Percentiles rank a stretch among this genome's conserved stretches.
Conservation (phyloP, 805 yeast species). For the Pichia paraexigua region DNA sequence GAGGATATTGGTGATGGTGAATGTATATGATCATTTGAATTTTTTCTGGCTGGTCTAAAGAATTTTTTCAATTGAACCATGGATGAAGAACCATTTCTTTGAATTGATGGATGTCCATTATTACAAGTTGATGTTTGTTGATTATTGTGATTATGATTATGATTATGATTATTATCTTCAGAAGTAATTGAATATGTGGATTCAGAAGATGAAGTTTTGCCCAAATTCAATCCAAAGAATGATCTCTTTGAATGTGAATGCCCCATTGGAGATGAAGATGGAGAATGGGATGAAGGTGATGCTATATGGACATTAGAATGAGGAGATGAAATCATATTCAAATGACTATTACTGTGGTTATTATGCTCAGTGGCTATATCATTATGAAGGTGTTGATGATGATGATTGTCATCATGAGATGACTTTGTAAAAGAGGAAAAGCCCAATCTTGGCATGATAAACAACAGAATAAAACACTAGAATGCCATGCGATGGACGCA, state of each 20-base stretch:
- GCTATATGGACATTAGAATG: background rate
- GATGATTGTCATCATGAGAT: slow-evolving; percentile 17
- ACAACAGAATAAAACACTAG: background rate
- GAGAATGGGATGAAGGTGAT: background rate
- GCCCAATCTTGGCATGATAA: slow-evolving; percentile 24
- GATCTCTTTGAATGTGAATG: slow-evolving; percentile 21
- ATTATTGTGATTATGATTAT: background rate
- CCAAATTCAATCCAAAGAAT: slow-evolving; percentile 23
- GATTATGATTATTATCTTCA: slow-evolving; percentile 20
- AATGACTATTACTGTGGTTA: background rate
- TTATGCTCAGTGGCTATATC: background rate
- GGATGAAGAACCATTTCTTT: slow-evolving; percentile 23
- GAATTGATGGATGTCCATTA: slow-evolving; percentile 9
- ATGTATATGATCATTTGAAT: slow-evolving; percentile 13
- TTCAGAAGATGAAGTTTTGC: slow-evolving; percentile 25
- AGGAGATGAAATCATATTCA: background rate
- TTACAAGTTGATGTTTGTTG: background rate
- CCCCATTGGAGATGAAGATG: slow-evolving; percentile 11
- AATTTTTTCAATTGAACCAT: slow-evolving; percentile 70
- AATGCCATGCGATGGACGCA: background rate
- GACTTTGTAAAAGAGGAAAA: slow-evolving; percentile 14
- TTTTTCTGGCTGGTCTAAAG: slow-evolving; percentile 47
- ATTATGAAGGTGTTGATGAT: slow-evolving; percentile 1
- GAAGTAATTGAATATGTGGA: slow-evolving; percentile 20
- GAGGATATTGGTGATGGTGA: background rate